phyloP scores from a whole-genome alignment of 2,329 filamentous ascomycete genomes.

The Botrytis hyacinthi region DNA sequence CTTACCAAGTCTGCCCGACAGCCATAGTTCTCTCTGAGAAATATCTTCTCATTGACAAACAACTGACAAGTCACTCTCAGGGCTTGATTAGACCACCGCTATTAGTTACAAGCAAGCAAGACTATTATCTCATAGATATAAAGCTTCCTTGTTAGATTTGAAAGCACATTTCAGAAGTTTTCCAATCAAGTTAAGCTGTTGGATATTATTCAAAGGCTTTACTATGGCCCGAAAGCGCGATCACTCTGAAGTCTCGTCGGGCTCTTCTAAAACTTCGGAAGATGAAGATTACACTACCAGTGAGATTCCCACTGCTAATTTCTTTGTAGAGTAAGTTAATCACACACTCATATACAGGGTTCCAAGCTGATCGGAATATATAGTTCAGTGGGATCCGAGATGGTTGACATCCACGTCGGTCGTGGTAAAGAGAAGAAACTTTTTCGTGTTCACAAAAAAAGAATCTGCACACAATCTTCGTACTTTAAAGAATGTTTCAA shows the following conservation, averaged over 20 bases:
- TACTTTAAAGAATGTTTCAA: background rate
- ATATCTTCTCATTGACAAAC: background rate
- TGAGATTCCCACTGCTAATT: background rate
- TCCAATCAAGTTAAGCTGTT: accelerated
- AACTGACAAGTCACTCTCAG: background rate
- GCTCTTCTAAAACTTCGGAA: background rate
- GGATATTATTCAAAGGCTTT: accelerated
- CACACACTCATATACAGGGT: accelerated
- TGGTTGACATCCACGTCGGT: background rate
- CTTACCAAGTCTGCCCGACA: too few species aligned
- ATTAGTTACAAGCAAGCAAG: background rate
- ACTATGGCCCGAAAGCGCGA: background rate
- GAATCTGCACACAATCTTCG: background rate
- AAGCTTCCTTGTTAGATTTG: accelerated
- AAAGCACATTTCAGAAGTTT: background rate
- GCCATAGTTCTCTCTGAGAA: accelerated
- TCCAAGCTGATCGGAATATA: background rate
- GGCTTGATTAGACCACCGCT: background rate
- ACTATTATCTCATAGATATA: background rate
- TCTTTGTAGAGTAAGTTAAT: background rate
- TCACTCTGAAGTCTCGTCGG: background rate
- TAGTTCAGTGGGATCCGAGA: background rate
- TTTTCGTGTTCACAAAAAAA: background rate
- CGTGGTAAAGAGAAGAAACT: background rate
- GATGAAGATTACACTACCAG: accelerated